A percentile compares a stretch with the other conserved stretches of the same genome.
Conservation (phyloP, 495 filamentous ascomycete species). For the Penicillium bovifimosum region DNA sequence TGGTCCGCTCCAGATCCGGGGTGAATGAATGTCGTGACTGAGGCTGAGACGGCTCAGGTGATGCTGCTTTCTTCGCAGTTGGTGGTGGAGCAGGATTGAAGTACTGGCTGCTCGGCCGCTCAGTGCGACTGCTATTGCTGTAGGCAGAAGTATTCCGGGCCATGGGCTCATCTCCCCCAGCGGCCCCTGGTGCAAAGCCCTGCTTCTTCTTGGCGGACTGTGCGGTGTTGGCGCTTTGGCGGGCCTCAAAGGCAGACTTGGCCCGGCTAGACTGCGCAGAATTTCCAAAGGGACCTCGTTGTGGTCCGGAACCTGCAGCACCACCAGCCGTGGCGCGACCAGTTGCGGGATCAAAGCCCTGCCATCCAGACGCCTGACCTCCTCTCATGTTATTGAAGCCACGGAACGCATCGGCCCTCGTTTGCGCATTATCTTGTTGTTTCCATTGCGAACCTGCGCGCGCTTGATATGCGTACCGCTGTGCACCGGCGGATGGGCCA, state of each 20-base stretch:
- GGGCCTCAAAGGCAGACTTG: conserved; percentile 45
- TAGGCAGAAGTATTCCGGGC: conserved; percentile 49
- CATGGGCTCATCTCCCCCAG: conserved; percentile 54
- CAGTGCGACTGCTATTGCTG: conserved; percentile 34
- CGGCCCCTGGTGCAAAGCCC: conserved; percentile 49
- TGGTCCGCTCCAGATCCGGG: conserved; percentile 46
- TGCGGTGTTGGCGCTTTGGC: conserved; percentile 26
- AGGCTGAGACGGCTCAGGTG: conserved; percentile 10
- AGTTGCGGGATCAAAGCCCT: conserved; percentile 37
- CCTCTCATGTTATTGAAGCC: conserved; percentile 70
- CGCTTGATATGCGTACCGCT: conserved; percentile 50
- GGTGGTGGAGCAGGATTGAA: conserved; percentile 34
- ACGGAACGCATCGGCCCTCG: conserved; percentile 52
- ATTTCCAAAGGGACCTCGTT: conserved; percentile 30
- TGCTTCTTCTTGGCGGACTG: conserved; percentile 44
- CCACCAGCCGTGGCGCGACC: conserved; percentile 24
- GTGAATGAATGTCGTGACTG: conserved; percentile 3
- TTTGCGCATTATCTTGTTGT: conserved; percentile 48
- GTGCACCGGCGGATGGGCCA: conserved; percentile 47
- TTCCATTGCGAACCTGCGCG: conserved; percentile 39
- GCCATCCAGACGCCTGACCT: conserved; percentile 29
- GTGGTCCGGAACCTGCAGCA: conserved; percentile 27
- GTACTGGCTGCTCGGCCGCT: conserved; percentile 32
- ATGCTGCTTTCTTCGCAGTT: conserved; percentile 37
- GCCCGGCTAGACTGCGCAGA: conserved; percentile 16